These are phyloP conservation scores for Gloeophyllum trabeum DNA, from an alignment of 768 basidiomycete genomes.

Conservation along the genomic window DNA sequence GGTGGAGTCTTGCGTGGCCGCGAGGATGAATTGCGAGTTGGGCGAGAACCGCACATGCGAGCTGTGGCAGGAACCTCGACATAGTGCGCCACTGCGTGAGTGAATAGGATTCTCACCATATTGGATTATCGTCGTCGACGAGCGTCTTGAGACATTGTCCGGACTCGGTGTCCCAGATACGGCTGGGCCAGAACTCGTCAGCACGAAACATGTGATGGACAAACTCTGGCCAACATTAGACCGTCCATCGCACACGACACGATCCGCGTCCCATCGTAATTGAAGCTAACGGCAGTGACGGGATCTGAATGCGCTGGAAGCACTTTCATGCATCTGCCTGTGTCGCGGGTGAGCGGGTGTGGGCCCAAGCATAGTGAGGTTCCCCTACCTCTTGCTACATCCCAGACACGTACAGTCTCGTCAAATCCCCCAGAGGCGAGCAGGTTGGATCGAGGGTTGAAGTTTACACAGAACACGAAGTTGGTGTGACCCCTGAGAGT, in stretches of 20 bases:
- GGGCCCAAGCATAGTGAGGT: conserved; percentile 1
- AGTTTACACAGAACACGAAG: conserved; percentile 90
- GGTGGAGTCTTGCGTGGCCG: conserved; percentile 89
- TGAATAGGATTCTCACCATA: conserved; percentile 41
- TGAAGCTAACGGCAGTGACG: conserved; percentile 90
- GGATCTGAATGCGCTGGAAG: conserved; percentile 97
- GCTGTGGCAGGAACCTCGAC: conserved; percentile 22
- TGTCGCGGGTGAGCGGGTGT: background rate
- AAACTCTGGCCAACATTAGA: conserved; percentile 57
- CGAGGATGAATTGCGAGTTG: conserved; percentile 83
- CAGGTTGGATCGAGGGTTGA: conserved; percentile 82
- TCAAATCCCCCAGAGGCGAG: conserved; percentile 92
- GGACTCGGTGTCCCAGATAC: conserved; percentile 95
- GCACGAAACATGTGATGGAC: background rate
- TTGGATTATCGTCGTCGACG: conserved; percentile 93
- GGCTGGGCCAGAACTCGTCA: conserved; percentile 33
- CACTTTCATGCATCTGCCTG: conserved; percentile 77
- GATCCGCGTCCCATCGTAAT: conserved; percentile 88
- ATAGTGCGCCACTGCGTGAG: background rate
- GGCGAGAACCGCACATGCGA: conserved; percentile 88
- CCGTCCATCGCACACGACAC: conserved; percentile 96
- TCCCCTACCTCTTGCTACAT: conserved; percentile 69
- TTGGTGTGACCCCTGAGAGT: conserved; percentile 81
- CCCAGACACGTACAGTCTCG: conserved; percentile 96
- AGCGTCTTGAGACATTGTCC: conserved; percentile 97